phyloP scores from a whole-genome alignment of 768 basidiomycete genomes.

The Boletus reticuloceps region DNA sequence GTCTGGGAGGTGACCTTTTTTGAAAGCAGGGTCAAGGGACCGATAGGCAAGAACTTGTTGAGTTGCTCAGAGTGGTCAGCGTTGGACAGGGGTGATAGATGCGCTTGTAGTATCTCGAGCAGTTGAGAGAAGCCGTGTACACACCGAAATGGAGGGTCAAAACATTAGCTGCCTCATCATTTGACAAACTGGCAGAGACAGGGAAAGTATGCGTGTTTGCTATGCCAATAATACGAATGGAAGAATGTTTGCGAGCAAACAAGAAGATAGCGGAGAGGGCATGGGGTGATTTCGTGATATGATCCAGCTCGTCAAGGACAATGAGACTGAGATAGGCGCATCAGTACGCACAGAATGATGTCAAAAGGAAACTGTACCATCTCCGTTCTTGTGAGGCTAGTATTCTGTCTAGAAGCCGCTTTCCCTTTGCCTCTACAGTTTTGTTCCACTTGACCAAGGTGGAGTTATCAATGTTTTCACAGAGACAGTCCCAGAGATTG shows the following conservation, averaged over 20 bases:
- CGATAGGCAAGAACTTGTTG: conserved; percentile 58
- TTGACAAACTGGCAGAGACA: conserved; percentile 42
- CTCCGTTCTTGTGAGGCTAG: conserved; percentile 45
- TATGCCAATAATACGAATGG: conserved; percentile 75
- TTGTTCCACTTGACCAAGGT: conserved; percentile 36
- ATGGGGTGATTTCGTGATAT: conserved; percentile 62
- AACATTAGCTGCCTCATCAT: conserved; percentile 39
- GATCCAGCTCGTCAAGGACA: conserved; percentile 85
- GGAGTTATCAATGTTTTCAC: conserved; percentile 48
- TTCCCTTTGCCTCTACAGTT: conserved; percentile 43
- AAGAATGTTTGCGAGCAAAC: conserved; percentile 53
- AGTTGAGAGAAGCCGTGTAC: conserved; percentile 73
- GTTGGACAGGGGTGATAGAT: conserved; percentile 54
- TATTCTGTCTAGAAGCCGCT: conserved; percentile 46
- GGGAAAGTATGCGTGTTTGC: conserved; percentile 88
- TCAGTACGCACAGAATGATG: conserved; percentile 17
- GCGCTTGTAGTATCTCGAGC: conserved; percentile 61
- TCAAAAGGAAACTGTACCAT: conserved; percentile 41
- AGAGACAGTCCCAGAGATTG: conserved; percentile 66
- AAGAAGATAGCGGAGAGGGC: conserved; percentile 64
- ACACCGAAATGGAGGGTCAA: conserved; percentile 80
- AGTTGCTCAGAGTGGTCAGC: conserved; percentile 27
- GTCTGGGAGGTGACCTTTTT: conserved; percentile 81
- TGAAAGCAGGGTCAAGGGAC: conserved; percentile 66
- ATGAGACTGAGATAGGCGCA: conserved; percentile 49